Conservation (phyloP, 352 stramenopile species). For the Phytophthora pini region DNA sequence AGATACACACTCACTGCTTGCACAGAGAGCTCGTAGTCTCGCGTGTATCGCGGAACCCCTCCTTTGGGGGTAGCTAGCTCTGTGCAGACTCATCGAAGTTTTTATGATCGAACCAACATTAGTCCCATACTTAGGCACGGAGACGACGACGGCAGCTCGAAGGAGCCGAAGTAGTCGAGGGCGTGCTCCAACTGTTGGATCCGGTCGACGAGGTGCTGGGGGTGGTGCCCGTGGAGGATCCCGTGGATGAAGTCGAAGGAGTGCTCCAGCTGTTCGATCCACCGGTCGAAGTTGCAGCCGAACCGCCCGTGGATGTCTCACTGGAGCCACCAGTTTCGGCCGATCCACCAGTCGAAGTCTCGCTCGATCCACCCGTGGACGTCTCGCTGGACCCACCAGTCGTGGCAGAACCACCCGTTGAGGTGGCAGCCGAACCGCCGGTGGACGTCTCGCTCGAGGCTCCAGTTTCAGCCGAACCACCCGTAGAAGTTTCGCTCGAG, state of each 20-base stretch:
- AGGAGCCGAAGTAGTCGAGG: constrained; percentile 21
- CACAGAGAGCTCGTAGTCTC: constrained; percentile 14
- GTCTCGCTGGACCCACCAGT: constrained; percentile 9
- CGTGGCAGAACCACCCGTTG: too few relatives aligned
- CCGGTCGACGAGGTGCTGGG: constrained; percentile 1
- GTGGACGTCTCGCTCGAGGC: constrained; percentile 13
- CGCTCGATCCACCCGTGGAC: not conserved
- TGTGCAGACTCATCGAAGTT: constrained; percentile 7
- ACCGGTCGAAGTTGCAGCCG: constrained; percentile 3
- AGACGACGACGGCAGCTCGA: constrained; percentile 30
- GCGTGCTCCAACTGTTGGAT: constrained; percentile 29
- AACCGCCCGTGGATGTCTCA: not conserved
- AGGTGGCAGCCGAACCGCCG: constrained; percentile 3
- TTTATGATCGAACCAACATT: constrained; percentile 8
- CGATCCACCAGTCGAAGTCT: constrained; percentile 15
- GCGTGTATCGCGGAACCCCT: not conserved
- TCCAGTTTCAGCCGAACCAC: constrained; percentile 1
- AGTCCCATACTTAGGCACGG: constrained; percentile 22
- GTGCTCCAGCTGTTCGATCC: constrained; percentile 31
- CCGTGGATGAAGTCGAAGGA: constrained; percentile 14
- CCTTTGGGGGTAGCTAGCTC: constrained; percentile 1
- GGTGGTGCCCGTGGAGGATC: constrained; percentile 1
- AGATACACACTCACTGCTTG: constrained; percentile 23
- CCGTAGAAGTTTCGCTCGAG: constrained; percentile 7
- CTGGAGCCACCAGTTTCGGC: not conserved